Evolutionary conservation across 2,329 filamentous ascomycete species (phyloP), one percentile per base, ranked within the genome.

Genomic region (Thelonectria discophora): DNA sequence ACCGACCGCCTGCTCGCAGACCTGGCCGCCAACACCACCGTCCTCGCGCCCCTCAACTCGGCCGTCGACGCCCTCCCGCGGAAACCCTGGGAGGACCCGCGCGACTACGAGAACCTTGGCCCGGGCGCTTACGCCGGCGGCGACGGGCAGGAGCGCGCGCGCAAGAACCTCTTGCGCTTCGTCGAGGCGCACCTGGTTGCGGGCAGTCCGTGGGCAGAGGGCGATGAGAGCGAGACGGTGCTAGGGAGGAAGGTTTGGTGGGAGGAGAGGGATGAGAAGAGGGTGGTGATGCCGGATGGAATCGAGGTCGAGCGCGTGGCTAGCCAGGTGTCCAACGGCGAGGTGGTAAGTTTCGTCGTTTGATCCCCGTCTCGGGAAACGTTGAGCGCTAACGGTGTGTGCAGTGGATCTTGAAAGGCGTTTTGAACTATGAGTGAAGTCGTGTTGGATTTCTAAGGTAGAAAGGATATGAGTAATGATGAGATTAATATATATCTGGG

Each of bases 1-100:
- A 83, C 94, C 18, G 85, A 87, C 10, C 78, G 81, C 20, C 90
- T 91, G 1, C 85, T 98, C 13, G 86, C 90, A 69, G 85, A 92
- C 73, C 76, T 82, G 1, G 73, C 79, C 1, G 77, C 84, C 60
- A 94, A 94, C 74, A 91, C 91, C 15, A 97, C 93, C 2, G 88
- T 98, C 21, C 86, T 98, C 3, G 94, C 94, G 5, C 95, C 95
- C 1, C 81, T 91, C 55, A 98, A 99, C 81, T 88, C 86, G 17
- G 93, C 89, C 3, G 87, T 99, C 72, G 90, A 91, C 66, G 80
- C 78, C 1, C 81, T 98, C 21, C 91, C 93, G 1, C 84, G 90
- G 54, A 98, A 97, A 76, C 94, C 94, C 0, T 97, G 92, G 92
- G 92, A 91, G 70, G 82, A 94, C 65, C 86, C 90, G 0, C 78